Conservation (phyloP, 1,284 basidiomycete genomes). For the Sanguinoderma infundibulare region DNA sequence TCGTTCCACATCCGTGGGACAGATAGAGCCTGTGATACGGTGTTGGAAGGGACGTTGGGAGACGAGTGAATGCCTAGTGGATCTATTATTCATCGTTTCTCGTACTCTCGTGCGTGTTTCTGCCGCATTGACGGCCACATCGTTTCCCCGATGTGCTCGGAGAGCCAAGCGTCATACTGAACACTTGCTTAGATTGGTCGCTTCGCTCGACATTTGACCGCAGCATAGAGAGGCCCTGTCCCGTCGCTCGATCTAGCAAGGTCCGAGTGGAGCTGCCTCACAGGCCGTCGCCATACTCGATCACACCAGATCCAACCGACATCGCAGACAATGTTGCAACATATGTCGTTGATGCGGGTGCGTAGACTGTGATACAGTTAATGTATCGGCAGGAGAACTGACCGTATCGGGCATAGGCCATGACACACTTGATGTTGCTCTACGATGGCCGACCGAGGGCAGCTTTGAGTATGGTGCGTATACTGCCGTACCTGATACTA, state of each 20-base stretch:
- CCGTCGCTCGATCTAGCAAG: slow-evolving; percentile 58
- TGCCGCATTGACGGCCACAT: background rate
- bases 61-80: too few species aligned
- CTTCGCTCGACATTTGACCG: slow-evolving; percentile 77
- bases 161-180: slow-evolving; percentile 4
- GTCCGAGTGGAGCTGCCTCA: slow-evolving; percentile 54
- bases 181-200: slow-evolving; percentile 68
- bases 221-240: slow-evolving; percentile 62
- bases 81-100: too few species aligned
- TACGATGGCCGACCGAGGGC: slow-evolving; percentile 58
- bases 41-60: too few species aligned
- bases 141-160: slow-evolving; percentile 13
- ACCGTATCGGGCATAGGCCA: slow-evolving; percentile 16
- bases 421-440: slow-evolving; percentile 50
- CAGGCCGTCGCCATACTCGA: slow-evolving; percentile 41
- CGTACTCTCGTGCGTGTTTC: background rate
- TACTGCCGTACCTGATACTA: slow-evolving; percentile 3
- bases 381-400: background rate
- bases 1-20: too few species aligned
- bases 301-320: slow-evolving; percentile 54
- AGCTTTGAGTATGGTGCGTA: slow-evolving; percentile 61
- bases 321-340: slow-evolving; percentile 40
- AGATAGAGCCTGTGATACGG: too few species aligned
- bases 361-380: slow-evolving; percentile 21
- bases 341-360: slow-evolving; percentile 58